A percentile compares a stretch with the other conserved stretches of the same genome.
These are phyloP conservation scores for Chamaecyparis obtusa DNA, from an alignment of 75 land plant genomes.

Conservation along the genomic window DNA sequence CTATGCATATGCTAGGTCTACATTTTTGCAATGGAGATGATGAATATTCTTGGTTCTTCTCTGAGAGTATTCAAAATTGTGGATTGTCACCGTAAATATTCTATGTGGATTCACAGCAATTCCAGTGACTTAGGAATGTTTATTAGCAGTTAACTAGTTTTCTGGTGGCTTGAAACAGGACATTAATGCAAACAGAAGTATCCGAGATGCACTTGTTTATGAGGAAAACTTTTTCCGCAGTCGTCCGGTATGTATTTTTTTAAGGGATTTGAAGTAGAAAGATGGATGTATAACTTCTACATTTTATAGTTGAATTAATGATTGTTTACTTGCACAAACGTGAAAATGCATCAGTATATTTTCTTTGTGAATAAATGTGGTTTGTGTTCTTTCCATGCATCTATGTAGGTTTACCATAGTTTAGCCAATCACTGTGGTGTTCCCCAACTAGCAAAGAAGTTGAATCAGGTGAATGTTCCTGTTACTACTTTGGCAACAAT, in stretches of 20 bases:
- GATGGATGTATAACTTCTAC: background rate
- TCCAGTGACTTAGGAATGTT: background rate
- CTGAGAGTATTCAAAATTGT: background rate
- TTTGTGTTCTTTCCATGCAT: background rate
- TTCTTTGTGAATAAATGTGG: background rate
- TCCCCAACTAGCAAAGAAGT: conserved; percentile 46
- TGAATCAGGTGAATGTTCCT: conserved; percentile 27
- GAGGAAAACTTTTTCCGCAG: conserved; percentile 27
- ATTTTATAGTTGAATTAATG: background rate
- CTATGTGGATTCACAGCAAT: background rate
- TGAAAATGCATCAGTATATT: background rate
- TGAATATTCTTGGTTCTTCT: background rate
- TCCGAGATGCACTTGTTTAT: conserved; percentile 22
- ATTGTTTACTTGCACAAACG: background rate
- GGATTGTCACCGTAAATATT: background rate
- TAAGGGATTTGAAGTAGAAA: background rate
- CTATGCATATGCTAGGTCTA: background rate
- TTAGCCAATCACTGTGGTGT: conserved; percentile 41
- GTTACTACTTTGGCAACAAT: background rate
- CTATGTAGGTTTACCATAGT: conserved; percentile 37
- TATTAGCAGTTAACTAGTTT: background rate
- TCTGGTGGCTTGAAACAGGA: conserved; percentile 17
- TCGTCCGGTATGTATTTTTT: conserved; percentile 22
- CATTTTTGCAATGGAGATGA: background rate
- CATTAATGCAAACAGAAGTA: conserved; percentile 21